Evolutionary conservation across 306 rosid genomes (phyloP).

Genomic region (Geum urbanum): DNA sequence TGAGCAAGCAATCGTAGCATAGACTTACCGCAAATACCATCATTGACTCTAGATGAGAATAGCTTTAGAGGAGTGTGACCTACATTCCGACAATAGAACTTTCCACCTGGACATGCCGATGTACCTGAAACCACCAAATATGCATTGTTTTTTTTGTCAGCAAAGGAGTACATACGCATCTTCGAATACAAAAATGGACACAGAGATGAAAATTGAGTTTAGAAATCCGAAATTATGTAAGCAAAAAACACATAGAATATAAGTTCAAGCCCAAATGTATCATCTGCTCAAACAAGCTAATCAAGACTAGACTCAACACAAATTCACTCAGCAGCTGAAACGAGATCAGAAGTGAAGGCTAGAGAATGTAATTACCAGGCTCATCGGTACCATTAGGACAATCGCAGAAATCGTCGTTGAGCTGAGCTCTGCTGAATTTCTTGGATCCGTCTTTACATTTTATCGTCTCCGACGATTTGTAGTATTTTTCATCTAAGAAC

Average conservation of each 20-base stretch:
- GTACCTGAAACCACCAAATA: conserved; percentile 50
- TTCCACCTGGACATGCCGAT: conserved; percentile 86
- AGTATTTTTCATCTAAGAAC: conserved; percentile 62
- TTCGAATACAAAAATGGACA: neutral
- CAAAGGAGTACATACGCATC: neutral
- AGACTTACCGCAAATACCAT: conserved; percentile 86
- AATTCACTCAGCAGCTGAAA: neutral
- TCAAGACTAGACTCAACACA: neutral
- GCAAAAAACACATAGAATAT: neutral
- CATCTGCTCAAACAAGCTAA: neutral
- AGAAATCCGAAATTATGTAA: too few relatives aligned
- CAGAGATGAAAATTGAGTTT: neutral
- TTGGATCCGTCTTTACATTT: conserved; percentile 80
- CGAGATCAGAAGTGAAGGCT: neutral
- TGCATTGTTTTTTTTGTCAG: neutral
- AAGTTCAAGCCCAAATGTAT: neutral
- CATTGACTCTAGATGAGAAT: conserved; percentile 88
- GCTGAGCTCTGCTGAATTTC: conserved; percentile 67
- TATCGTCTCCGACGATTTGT: conserved; percentile 59
- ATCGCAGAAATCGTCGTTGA: conserved; percentile 91
- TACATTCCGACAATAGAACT: conserved; percentile 66
- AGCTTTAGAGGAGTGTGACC: conserved; percentile 58
- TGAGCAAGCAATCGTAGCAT: conserved; percentile 6
- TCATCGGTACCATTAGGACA: conserved; percentile 96
- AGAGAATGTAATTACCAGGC: conserved; percentile 50